Evolutionary conservation across 371 early-diverging fungal genomes (phyloP).

Genomic region (Mortierella sp.): DNA sequence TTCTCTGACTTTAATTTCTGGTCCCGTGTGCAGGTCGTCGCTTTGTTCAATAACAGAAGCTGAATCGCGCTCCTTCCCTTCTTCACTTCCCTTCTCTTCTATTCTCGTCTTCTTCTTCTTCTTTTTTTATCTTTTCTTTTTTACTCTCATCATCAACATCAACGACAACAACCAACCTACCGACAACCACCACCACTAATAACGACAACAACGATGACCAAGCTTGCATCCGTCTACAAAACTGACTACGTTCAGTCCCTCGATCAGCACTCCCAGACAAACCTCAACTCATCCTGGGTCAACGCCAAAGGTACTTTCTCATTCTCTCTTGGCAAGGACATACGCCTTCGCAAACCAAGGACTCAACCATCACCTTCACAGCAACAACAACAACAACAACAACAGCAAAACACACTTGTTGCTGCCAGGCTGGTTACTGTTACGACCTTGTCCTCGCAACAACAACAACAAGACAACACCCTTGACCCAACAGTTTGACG

Average conservation of each 20-base stretch:
- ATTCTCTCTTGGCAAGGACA: background rate
- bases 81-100: background rate
- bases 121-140: background rate
- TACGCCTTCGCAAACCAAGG: background rate
- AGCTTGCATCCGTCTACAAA: slow-evolving; percentile 51
- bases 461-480: too few relatives aligned
- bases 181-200: background rate
- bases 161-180: background rate
- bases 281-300: slow-evolving; percentile 80
- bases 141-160: background rate
- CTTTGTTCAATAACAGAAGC: background rate
- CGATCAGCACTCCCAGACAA: slow-evolving; percentile 76
- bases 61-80: background rate
- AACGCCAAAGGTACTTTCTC: slow-evolving; percentile 72
- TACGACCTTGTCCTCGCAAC: too few relatives aligned
- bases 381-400: background rate
- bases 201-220: slow-evolving; percentile 30
- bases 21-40: background rate
- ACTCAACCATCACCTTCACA: background rate
- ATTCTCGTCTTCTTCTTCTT: background rate
- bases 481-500: too few relatives aligned
- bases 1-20: background rate
- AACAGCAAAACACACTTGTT: background rate
- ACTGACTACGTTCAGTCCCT: slow-evolving; percentile 57
- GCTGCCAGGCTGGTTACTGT: too few relatives aligned